Evolutionary conservation across 805 yeast genomes (phyloP).

Genomic region (Torulaspora maleeae): DNA sequence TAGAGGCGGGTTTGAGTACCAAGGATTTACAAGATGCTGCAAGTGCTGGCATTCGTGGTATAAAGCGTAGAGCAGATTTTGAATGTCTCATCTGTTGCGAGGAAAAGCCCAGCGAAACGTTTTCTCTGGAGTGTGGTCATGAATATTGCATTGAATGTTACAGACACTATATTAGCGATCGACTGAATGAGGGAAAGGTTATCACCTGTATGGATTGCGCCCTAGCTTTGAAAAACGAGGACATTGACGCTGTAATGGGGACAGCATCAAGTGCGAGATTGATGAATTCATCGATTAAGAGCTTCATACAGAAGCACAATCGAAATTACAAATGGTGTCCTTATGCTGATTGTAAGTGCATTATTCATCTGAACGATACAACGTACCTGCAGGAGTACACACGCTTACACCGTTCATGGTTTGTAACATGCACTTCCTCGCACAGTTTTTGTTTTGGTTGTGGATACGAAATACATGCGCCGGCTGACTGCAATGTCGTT

Average conservation of each 20-base stretch:
- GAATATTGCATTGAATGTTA: slow-evolving; percentile 68
- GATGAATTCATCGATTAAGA: slow-evolving; percentile 39
- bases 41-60: slow-evolving; percentile 10
- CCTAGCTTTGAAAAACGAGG: slow-evolving; percentile 37
- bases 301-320: slow-evolving; percentile 49
- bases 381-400: slow-evolving; percentile 27
- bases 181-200: slow-evolving; percentile 40
- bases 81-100: slow-evolving; percentile 74
- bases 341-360: slow-evolving; percentile 66
- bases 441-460: slow-evolving; percentile 81
- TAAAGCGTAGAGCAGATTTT: slow-evolving; percentile 30
- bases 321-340: slow-evolving; percentile 72
- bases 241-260: slow-evolving; percentile 42
- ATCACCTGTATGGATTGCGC: slow-evolving; percentile 65
- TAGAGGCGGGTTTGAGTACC: slow-evolving; percentile 34
- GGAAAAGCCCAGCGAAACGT: slow-evolving; percentile 40
- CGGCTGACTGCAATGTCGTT: slow-evolving; percentile 72
- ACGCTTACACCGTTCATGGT: slow-evolving; percentile 44
- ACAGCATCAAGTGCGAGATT: slow-evolving; percentile 30
- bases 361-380: slow-evolving; percentile 44
- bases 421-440: slow-evolving; percentile 59
- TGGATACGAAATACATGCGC: slow-evolving; percentile 69
- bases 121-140: slow-evolving; percentile 64
- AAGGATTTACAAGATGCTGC: neutral
- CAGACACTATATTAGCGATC: slow-evolving; percentile 49